Evolutionary conservation across 2,329 filamentous ascomycete species (phyloP).

Genomic region (Phyllosticta citribraziliensis): DNA sequence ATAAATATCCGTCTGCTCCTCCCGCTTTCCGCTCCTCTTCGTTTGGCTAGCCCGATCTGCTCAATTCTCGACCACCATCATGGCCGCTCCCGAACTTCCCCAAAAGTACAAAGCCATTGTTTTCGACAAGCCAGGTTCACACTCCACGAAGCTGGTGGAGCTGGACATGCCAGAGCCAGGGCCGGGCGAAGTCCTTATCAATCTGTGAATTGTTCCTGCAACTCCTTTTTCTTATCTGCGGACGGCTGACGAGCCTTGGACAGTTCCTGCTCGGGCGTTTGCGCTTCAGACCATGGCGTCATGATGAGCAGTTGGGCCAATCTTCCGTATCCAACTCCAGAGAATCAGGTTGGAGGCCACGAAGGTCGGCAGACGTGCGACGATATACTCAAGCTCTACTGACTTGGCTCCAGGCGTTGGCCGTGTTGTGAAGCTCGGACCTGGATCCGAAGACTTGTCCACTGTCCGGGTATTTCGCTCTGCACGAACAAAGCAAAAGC

Average conservation of each 20-base stretch:
- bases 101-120: conserved; percentile 54
- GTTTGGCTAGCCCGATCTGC: not conserved
- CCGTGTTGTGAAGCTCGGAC: conserved; percentile 54
- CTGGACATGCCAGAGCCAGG: conserved; percentile 57
- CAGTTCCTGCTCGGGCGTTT: conserved; percentile 13
- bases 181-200: conserved; percentile 52
- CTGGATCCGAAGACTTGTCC: conserved; percentile 42
- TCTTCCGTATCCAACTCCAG: conserved; percentile 49
- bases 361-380: conserved; percentile 44
- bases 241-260: not conserved
- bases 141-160: conserved; percentile 55
- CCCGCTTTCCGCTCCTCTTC: not conserved
- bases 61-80: conserved; percentile 3
- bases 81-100: conserved; percentile 30
- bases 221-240: not conserved
- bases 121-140: conserved; percentile 55
- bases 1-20: not conserved
- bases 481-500: not conserved
- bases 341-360: conserved; percentile 58
- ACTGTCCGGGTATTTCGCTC: conserved; percentile 37
- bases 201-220: conserved; percentile 38
- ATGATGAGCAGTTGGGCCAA: conserved; percentile 43
- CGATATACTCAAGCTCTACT: not conserved
- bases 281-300: conserved; percentile 15
- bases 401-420: conserved; percentile 43